Conservation (phyloP, 2,329 filamentous ascomycete species). For the Amylocarpus encephaloides region DNA sequence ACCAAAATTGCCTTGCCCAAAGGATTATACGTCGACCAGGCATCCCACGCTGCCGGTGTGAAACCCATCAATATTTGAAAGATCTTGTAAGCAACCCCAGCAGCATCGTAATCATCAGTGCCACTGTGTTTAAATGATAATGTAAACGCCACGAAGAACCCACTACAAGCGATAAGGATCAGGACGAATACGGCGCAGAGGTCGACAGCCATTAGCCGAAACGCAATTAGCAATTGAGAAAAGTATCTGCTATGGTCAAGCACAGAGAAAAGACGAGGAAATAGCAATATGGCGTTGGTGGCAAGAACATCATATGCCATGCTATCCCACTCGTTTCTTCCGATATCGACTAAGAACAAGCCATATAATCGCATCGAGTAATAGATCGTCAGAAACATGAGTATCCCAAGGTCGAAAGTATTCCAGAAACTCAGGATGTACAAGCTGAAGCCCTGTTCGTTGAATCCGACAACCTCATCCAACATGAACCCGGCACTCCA, state of each 20-base stretch:
- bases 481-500: constrained; percentile 98
- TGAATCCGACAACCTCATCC: constrained; percentile 92
- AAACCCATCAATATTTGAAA: constrained; percentile 93
- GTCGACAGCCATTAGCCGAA: constrained; percentile 89
- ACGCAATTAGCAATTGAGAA: constrained; percentile 87
- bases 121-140: constrained; percentile 54
- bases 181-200: constrained; percentile 77
- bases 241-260: constrained; percentile 96
- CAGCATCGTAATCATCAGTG: constrained; percentile 61
- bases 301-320: constrained; percentile 93
- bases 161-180: constrained; percentile 82
- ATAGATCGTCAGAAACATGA: constrained; percentile 79
- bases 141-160: constrained; percentile 93
- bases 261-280: constrained; percentile 86
- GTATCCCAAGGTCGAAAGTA: constrained; percentile 84
- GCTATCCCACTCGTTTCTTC: constrained; percentile 63
- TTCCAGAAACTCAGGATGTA: constrained; percentile 99
- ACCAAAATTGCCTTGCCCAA: constrained; percentile 71
- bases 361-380: constrained; percentile 86
- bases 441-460: constrained; percentile 90
- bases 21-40: constrained; percentile 68
- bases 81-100: constrained; percentile 77
- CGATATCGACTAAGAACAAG: constrained; percentile 70
- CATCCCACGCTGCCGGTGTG: constrained; percentile 89
- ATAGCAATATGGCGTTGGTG: constrained; percentile 80